A percentile compares a stretch with the other conserved stretches of the same genome.
phyloP scores from a whole-genome alignment of 805 yeast genomes.

The Wickerhamomyces ciferrii region DNA sequence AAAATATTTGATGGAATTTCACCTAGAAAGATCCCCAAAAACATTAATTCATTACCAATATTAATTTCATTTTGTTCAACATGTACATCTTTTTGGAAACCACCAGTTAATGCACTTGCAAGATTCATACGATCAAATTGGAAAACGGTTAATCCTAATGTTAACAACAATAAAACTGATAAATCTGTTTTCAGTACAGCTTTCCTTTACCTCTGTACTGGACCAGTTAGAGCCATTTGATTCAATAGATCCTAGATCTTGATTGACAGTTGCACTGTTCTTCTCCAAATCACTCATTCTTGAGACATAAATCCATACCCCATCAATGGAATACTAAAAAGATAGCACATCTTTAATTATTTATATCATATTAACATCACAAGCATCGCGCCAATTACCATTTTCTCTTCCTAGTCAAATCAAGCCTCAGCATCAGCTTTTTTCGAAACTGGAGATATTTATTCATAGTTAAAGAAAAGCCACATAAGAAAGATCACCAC shows the following conservation, averaged over 20 bases:
- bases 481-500: neutral
- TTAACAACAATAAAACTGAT: conserved; percentile 48
- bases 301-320: too few species aligned
- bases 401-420: too few species aligned
- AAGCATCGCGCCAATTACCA: too few species aligned
- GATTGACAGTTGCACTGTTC: neutral
- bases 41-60: conserved; percentile 48
- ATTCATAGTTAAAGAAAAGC: too few species aligned
- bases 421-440: too few species aligned
- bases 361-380: too few species aligned
- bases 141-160: conserved; percentile 48
- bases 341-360: neutral
- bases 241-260: too few species aligned
- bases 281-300: neutral
- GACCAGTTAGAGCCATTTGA: conserved; percentile 34
- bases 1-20: conserved; percentile 61
- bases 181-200: conserved; percentile 44
- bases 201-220: conserved; percentile 38
- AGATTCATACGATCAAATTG: conserved; percentile 54
- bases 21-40: conserved; percentile 43
- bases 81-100: conserved; percentile 41
- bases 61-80: conserved; percentile 51
- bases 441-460: too few species aligned
- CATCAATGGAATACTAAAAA: neutral
- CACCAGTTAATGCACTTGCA: conserved; percentile 50